Conservation (phyloP, 1,284 basidiomycete species). For the Ganoderma multipileum region DNA sequence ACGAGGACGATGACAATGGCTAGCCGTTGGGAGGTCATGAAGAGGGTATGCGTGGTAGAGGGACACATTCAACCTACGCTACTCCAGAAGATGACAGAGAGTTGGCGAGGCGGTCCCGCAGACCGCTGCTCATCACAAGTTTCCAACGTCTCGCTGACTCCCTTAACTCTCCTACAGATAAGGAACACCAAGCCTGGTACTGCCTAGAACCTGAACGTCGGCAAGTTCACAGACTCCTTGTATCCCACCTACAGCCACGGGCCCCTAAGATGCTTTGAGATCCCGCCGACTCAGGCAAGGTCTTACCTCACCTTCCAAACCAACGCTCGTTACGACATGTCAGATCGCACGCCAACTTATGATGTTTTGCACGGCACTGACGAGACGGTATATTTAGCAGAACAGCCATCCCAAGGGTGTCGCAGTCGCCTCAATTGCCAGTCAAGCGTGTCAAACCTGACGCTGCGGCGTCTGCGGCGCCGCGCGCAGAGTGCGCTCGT, state of each 20-base stretch:
- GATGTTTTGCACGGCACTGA: not conserved
- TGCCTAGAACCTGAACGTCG: not conserved
- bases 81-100: not conserved
- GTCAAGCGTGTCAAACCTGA: not conserved
- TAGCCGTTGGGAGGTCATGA: slow-evolving; percentile 22
- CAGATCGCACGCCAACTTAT: not conserved
- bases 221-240: not conserved
- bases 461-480: not conserved
- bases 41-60: not conserved
- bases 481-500: not conserved
- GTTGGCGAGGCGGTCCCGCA: not conserved
- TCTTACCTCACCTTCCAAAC: not conserved
- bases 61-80: not conserved
- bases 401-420: not conserved
- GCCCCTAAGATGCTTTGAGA: not conserved
- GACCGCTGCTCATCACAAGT: not conserved
- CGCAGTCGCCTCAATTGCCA: slow-evolving; percentile 1
- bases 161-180: not conserved
- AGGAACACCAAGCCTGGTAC: not conserved
- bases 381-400: not conserved
- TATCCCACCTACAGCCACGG: not conserved
- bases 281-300: not conserved
- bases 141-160: not conserved
- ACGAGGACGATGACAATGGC: slow-evolving; percentile 11
- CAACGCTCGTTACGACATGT: not conserved